Evolutionary conservation across 306 rosid species (phyloP).

Genomic region (Ziziphus jujuba): DNA sequence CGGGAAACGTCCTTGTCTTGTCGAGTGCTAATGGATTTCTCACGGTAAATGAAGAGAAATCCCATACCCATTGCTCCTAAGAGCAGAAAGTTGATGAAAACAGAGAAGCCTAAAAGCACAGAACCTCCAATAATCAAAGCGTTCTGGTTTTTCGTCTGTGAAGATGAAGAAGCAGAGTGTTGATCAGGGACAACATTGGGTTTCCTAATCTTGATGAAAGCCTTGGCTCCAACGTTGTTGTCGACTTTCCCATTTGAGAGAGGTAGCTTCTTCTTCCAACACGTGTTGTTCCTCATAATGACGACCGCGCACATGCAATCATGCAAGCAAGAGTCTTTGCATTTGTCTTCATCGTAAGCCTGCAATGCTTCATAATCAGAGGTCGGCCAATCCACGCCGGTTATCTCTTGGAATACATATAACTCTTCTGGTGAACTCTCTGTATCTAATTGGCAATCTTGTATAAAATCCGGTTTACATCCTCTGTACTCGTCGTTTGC

Average conservation of each 20-base stretch:
- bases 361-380: constrained; percentile 21
- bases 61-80: constrained; percentile 13
- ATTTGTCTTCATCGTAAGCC: constrained; percentile 20
- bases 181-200: neutral
- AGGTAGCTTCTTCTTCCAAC: constrained; percentile 41
- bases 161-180: constrained; percentile 7
- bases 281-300: neutral
- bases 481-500: constrained; percentile 9
- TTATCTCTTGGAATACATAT: constrained; percentile 7
- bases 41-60: constrained; percentile 12
- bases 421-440: neutral
- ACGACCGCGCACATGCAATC: constrained; percentile 39
- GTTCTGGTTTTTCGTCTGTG: constrained; percentile 7
- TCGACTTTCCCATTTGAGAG: constrained; percentile 32
- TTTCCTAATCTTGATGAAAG: constrained; percentile 35
- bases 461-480: constrained; percentile 39
- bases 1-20: constrained; percentile 7
- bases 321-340: constrained; percentile 22
- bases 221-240: neutral
- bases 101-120: constrained; percentile 27
- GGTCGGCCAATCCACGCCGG: constrained; percentile 21
- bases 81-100: constrained; percentile 23
- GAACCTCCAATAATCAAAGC: constrained; percentile 17
- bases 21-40: neutral
- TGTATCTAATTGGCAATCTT: constrained; percentile 12